Evolutionary conservation across 2,329 filamentous ascomycete genomes (phyloP).

Genomic region (Botrytis tulipae): DNA sequence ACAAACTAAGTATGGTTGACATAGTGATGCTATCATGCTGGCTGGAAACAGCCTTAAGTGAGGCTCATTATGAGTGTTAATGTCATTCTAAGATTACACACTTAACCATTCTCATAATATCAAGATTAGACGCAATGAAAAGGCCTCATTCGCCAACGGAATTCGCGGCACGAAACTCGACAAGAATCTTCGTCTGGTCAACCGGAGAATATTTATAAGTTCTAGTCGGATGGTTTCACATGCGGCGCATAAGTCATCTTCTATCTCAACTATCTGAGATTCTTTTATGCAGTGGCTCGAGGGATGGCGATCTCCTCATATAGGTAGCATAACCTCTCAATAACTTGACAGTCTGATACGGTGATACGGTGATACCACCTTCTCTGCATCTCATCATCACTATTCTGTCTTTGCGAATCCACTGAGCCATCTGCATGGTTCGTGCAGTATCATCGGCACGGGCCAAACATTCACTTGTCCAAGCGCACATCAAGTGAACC

Average conservation of each 20-base stretch:
- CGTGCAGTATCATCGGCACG: slow-evolving; percentile 13
- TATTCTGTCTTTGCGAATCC: background rate
- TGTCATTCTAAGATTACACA: background rate
- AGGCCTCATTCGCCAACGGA: background rate
- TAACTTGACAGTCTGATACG: background rate
- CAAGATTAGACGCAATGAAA: background rate
- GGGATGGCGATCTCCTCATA: background rate
- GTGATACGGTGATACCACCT: background rate
- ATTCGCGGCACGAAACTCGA: background rate
- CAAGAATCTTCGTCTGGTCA: background rate
- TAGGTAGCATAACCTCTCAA: background rate
- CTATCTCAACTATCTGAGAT: background rate
- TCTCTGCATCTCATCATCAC: background rate
- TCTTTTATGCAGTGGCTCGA: background rate
- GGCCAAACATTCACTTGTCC: slow-evolving; percentile 4
- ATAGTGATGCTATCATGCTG: slow-evolving; percentile 9
- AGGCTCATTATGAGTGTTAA: background rate
- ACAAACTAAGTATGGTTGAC: background rate
- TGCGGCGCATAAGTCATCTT: background rate
- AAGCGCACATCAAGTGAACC: slow-evolving; percentile 15
- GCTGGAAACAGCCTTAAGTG: background rate
- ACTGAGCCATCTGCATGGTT: slow-evolving; percentile 6
- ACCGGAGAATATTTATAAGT: slow-evolving; percentile 9
- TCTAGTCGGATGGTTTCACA: background rate
- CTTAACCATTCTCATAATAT: background rate